Percentiles rank a stretch among this genome's conserved stretches.
These are phyloP conservation scores for Helianthus annuus DNA, from an alignment of 129 eudicot genomes.

Conservation along the genomic window DNA sequence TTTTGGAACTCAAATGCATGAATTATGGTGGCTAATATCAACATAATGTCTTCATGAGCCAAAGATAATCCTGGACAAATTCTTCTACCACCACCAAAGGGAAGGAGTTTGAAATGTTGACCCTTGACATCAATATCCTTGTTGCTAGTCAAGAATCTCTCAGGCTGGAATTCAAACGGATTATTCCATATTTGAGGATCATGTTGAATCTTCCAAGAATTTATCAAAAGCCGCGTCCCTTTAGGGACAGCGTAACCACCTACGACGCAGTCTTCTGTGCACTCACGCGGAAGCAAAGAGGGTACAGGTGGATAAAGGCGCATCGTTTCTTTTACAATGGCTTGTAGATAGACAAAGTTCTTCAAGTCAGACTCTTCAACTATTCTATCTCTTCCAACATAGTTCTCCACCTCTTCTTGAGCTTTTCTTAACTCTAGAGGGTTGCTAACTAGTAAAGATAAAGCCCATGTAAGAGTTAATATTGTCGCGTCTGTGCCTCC, in stretches of 20 bases:
- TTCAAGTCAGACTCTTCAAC: constrained; percentile 25
- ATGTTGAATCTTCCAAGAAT: constrained; percentile 33
- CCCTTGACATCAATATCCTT: constrained; percentile 26
- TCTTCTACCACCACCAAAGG: constrained; percentile 41
- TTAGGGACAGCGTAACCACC: constrained; percentile 31
- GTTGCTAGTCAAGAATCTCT: constrained; percentile 26
- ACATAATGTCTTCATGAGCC: constrained; percentile 17
- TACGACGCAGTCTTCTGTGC: constrained; percentile 32
- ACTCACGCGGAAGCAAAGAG: constrained; percentile 28
- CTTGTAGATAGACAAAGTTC: constrained; percentile 31
- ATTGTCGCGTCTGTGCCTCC: constrained; percentile 15
- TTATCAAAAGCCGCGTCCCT: constrained; percentile 38
- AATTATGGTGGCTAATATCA: constrained; percentile 25
- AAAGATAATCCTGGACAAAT: constrained; percentile 26
- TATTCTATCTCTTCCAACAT: constrained; percentile 22
- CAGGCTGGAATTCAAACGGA: constrained; percentile 29
- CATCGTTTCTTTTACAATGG: constrained; percentile 32
- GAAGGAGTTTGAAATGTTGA: constrained; percentile 33
- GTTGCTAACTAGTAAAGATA: constrained; percentile 35
- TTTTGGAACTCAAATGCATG: constrained; percentile 22
- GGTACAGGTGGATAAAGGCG: constrained; percentile 30
- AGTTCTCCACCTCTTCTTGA: constrained; percentile 31
- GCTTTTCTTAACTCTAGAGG: constrained; percentile 24
- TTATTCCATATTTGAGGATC: constrained; percentile 32
- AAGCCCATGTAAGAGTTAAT: constrained; percentile 28